Evolutionary conservation across 345 rosid genomes (phyloP).

Genomic region (Tarenaya hassleriana): DNA sequence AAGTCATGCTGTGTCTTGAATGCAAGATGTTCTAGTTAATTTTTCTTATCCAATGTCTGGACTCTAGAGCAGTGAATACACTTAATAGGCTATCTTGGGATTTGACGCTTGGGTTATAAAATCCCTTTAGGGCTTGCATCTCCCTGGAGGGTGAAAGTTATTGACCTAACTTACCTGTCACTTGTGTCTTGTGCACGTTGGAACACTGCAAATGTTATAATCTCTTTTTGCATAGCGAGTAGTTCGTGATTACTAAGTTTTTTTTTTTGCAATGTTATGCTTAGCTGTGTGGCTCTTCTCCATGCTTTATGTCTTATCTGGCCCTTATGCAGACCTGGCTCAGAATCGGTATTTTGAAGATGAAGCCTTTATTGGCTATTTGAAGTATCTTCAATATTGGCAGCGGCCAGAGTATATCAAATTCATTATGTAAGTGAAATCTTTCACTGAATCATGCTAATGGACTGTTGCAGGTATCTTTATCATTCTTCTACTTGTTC

Average conservation of each 20-base stretch:
- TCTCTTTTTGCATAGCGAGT: too few relatives aligned
- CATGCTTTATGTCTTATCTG: neutral
- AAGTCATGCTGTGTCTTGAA: neutral
- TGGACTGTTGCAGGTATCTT: neutral
- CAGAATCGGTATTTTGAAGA: constrained; percentile 98
- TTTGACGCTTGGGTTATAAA: too few relatives aligned
- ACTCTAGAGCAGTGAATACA: too few relatives aligned
- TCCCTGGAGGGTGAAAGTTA: too few relatives aligned
- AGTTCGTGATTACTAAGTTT: neutral
- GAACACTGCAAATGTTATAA: too few relatives aligned
- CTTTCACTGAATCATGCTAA: neutral
- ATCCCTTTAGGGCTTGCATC: too few relatives aligned
- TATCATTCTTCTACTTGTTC: neutral
- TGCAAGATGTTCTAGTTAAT: constrained; percentile 1
- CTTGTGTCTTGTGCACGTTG: too few relatives aligned
- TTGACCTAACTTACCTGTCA: too few relatives aligned
- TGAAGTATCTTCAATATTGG: constrained; percentile 97
- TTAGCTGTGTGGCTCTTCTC: neutral
- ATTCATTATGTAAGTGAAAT: constrained; percentile 70
- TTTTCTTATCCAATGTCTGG: neutral
- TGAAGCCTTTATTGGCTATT: constrained; percentile 91
- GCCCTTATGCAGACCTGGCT: constrained; percentile 67
- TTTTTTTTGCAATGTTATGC: neutral
- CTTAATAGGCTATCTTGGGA: too few relatives aligned
- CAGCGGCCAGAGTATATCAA: constrained; percentile 86